Conservation (phyloP, 306 rosid species). For the Potentilla sterilis region DNA sequence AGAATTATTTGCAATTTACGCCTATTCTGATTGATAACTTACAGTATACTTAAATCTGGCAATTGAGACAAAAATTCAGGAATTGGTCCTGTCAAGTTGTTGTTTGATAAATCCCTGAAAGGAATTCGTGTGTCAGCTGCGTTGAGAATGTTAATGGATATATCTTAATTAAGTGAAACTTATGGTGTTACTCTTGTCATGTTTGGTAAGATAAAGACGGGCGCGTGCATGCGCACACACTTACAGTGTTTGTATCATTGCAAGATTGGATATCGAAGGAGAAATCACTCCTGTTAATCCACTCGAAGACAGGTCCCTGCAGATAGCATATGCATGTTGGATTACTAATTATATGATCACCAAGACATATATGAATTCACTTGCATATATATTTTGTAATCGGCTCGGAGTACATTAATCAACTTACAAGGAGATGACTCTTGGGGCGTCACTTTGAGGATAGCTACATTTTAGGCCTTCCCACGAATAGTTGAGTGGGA, state of each 20-base stretch:
- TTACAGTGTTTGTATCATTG: constrained; percentile 41
- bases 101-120: constrained; percentile 46
- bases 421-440: constrained; percentile 48
- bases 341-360: not conserved
- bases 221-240: too few species aligned
- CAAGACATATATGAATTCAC: not conserved
- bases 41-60: constrained; percentile 30
- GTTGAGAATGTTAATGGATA: too few species aligned
- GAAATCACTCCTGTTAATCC: constrained; percentile 43
- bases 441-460: not conserved
- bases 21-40: constrained; percentile 10
- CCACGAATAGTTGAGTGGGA: constrained; percentile 26
- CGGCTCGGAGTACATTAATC: not conserved
- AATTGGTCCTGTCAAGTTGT: constrained; percentile 37
- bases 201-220: too few species aligned
- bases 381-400: too few species aligned
- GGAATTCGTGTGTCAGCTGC: not conserved
- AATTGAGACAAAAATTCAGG: constrained; percentile 33
- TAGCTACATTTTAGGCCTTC: constrained; percentile 30
- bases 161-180: too few species aligned
- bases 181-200: too few species aligned
- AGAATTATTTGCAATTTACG: not conserved
- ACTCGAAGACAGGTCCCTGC: constrained; percentile 53
- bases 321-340: not conserved
- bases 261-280: constrained; percentile 36